Base-by-base conservation (phyloP, 371 early-diverging fungal genomes). In the Mortierella sp. region DNA sequence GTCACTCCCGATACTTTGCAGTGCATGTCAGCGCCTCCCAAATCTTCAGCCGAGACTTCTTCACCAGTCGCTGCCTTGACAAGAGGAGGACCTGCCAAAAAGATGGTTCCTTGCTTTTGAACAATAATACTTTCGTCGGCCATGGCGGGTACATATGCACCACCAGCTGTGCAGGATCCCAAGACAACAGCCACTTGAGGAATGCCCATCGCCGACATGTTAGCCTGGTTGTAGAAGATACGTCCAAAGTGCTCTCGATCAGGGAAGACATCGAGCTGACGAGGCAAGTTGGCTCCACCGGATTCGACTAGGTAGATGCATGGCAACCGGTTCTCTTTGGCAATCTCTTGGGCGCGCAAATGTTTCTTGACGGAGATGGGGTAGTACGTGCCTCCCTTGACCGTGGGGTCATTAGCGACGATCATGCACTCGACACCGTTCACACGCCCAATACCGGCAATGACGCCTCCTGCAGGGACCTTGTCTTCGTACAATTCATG, bases 131-230 rank as follows among this genome's bases (percentile, higher is more conserved):
- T 93, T 82, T 98, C 98, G 67, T 98, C 98, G 19, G 98, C 95
- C 98, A 98, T 98, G 28, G 98, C 98, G 42, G 98, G 98, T 19
- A 97, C 97, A 79, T 98, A 98, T 8, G 98, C 98, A 62, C 98
- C 98, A 72, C 95, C 98, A 24, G 98, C 98, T n/a, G 97, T 97
- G 86, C 98, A 98, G 9, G 95, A 95, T 12, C 99, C 99, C 87
- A 98, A 86, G 12, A 98, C 99, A 49, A 96, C 94, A 31, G 99
- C 98, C 51, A 98, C 91, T 82, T 98, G 96, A 48, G 96, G 96
- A 54, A 96, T 96, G 38, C 94, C 94, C 78, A 80, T 81, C 9
- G 91, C 86, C 6, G 96, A 96, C 94, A 98, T 91, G 61, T 85
- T 95, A 55, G 96, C 94, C 82, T 98, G 97, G 81, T 98, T 98